Evolutionary conservation across 2,329 filamentous ascomycete species (phyloP), one percentile per base, ranked within the genome.

Genomic region (Moelleriella libera): DNA sequence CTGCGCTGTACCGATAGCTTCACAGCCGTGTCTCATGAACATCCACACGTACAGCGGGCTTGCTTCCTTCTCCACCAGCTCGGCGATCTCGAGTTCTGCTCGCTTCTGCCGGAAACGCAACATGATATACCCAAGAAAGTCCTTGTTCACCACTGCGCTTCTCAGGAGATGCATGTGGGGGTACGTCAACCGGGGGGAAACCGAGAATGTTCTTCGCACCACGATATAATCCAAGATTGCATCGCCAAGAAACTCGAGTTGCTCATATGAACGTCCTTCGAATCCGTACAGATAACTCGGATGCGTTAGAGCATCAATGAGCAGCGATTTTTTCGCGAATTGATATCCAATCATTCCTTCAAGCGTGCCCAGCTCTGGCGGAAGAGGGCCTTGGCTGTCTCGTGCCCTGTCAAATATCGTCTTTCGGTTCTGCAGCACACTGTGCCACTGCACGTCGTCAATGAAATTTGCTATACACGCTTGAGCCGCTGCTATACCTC

Each of bases 231-330:
- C 90, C 0, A 97, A 76, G 2, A 96, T 70, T 0, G 88, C 78
- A 55, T 97, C 90, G 1, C 90, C 90, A 0, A 96, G 68, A 56
- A 92, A 95, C 58, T 96, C 90, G 1, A 96, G 74, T 0, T 88
- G 77, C 54, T 96, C 85, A 10, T 79, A 72, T 0, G 66, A 65
- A 43, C 58, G 55, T 11, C 53, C 51, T 2, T 52, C 49, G 28
- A 64, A 70, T 2, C 69, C 68, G 5, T 72, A 67, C 12, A 66
- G 63, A 31, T 68, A 68, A 0, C 85, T 89, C 0, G 78, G 69
- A 58, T 96, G 89, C 0, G 88, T 95, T 45, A 90, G 69, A 2
- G 89, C 85, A 64, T 96, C 86, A 0, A 84, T 58, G 1, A 96
- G 71, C 1, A 95, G 68, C 0, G 71, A 59, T 52, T 81, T 79